These are phyloP conservation scores for Trichocomaceae sp. DNA, from an alignment of 2,329 filamentous ascomycete genomes.

Conservation along the genomic window DNA sequence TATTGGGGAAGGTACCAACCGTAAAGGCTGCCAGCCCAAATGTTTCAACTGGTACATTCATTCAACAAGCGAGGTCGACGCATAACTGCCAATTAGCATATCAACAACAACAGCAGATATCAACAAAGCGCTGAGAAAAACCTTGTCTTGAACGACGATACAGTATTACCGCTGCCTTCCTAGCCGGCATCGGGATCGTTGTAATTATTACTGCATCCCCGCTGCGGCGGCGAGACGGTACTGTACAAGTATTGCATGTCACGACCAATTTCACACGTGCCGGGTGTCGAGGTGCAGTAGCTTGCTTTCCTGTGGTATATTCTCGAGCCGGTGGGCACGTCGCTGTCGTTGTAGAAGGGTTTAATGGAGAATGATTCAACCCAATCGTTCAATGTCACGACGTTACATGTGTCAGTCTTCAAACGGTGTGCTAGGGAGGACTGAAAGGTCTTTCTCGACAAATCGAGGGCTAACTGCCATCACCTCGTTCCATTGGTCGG, in stretches of 20 bases:
- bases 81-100: conserved; percentile 24
- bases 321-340: too few species aligned
- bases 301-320: too few species aligned
- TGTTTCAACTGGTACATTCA: conserved; percentile 10
- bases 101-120: conserved; percentile 20
- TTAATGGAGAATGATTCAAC: too few species aligned
- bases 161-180: conserved; percentile 18
- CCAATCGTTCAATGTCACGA: too few species aligned
- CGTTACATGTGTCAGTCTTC: too few species aligned
- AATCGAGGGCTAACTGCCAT: too few species aligned
- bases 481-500: too few species aligned
- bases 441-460: too few species aligned
- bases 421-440: too few species aligned
- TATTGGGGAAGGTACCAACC: neutral
- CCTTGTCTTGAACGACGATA: conserved; percentile 24
- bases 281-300: too few species aligned
- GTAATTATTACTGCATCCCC: conserved; percentile 25
- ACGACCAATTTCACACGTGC: too few species aligned
- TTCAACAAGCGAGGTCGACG: conserved; percentile 8
- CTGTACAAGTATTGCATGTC: conserved; percentile 32
- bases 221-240: conserved; percentile 27
- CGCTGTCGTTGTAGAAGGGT: too few species aligned
- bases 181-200: conserved; percentile 28
- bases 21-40: conserved; percentile 11
- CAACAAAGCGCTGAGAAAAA: conserved; percentile 26